A percentile compares a stretch with the other conserved stretches of the same genome.
phyloP scores from a whole-genome alignment of 441 rosid genomes.

The Pelargonium myrrhifolium region DNA sequence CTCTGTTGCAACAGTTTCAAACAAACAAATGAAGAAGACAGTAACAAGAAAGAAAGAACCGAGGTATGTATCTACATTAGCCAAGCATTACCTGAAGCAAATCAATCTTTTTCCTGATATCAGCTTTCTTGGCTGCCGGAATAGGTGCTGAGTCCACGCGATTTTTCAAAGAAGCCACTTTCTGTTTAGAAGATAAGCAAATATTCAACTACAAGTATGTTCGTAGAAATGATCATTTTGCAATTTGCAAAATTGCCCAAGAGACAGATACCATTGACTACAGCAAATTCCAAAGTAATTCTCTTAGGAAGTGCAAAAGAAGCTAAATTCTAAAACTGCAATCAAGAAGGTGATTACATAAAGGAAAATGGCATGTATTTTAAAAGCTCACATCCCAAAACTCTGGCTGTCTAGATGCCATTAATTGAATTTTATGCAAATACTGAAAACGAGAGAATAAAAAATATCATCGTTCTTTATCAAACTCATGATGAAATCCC shows the following conservation, averaged over 20 bases:
- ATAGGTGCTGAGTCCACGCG: slow-evolving; percentile 62
- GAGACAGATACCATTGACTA: neutral
- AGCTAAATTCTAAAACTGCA: neutral
- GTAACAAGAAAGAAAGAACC: neutral
- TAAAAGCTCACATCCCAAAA: neutral
- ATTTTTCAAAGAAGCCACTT: slow-evolving; percentile 75
- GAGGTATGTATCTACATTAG: neutral
- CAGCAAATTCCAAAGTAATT: neutral
- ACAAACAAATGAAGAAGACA: neutral
- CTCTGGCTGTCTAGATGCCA: neutral
- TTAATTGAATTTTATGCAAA: neutral
- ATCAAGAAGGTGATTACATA: neutral
- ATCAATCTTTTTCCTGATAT: slow-evolving; percentile 64
- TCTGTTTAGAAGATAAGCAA: slow-evolving; percentile 31
- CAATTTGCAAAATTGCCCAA: neutral
- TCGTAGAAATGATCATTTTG: neutral
- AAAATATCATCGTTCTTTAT: neutral
- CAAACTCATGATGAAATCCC: neutral
- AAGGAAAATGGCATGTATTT: neutral
- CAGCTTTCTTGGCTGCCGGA: slow-evolving; percentile 87
- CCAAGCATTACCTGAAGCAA: slow-evolving; percentile 55
- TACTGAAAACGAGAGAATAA: neutral
- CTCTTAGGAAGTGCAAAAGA: neutral
- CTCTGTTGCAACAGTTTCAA: slow-evolving; percentile 29
- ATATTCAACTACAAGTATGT: too few relatives aligned